Percentiles rank a stretch among this genome's conserved stretches.
Evolutionary conservation across 306 rosid species (phyloP).

Genomic region (Cucumis cinereus): DNA sequence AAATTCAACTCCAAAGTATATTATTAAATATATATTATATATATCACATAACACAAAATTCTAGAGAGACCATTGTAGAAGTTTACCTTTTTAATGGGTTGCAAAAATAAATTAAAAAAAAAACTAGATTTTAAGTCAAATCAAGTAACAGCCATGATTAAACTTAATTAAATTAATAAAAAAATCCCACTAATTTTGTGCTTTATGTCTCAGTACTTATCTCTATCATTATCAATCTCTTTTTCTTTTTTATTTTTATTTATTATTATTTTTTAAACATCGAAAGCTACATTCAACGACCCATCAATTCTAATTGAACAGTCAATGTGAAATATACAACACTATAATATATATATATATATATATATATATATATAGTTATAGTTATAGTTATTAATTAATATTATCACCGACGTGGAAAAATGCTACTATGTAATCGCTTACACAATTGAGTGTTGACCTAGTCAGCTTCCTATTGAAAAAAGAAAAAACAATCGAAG

Average conservation of each 20-base stretch:
- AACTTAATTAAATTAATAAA: not conserved
- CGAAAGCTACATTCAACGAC: conserved; percentile 36
- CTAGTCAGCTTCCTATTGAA: conserved; percentile 22
- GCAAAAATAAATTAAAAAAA: not conserved
- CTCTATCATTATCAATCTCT: conserved; percentile 11
- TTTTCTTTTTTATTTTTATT: not conserved
- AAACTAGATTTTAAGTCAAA: not conserved
- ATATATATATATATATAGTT: not conserved
- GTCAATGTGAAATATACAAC: not conserved
- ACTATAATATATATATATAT: not conserved
- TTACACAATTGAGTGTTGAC: not conserved
- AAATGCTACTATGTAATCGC: conserved; percentile 15
- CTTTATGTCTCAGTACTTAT: not conserved
- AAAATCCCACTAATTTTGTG: not conserved
- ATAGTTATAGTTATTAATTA: conserved; percentile 21
- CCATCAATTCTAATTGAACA: conserved; percentile 13
- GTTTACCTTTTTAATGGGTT: not conserved
- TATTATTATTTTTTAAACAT: not conserved
- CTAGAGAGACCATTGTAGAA: not conserved
- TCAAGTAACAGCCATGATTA: not conserved
- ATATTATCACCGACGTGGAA: conserved; percentile 16
- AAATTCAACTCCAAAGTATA: no score
- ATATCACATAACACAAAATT: not conserved
- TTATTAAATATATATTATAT: no score
- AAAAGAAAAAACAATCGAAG: conserved; percentile 16